Conservation (phyloP, 1,284 basidiomycete genomes). For the Puccinia polysora region DNA sequence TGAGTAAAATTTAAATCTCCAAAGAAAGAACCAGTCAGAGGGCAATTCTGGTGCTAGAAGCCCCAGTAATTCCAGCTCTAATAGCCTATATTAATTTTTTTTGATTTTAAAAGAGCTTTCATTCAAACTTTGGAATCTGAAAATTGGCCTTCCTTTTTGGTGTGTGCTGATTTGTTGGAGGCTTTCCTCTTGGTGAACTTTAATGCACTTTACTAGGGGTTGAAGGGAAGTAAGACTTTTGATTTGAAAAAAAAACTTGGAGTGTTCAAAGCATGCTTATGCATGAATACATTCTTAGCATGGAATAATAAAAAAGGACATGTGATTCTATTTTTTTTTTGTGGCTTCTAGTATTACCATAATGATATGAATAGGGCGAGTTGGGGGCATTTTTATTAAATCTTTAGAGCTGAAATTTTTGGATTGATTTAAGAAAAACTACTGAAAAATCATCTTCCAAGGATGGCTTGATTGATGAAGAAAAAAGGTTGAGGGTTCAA, state of each 20-base stretch:
- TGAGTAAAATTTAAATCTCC: no score
- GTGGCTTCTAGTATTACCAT: slow-evolving; percentile 60
- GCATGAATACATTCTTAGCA: slow-evolving; percentile 61
- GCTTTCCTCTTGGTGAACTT: slow-evolving; percentile 60
- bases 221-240: slow-evolving; percentile 60
- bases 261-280: slow-evolving; percentile 61
- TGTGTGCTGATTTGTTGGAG: slow-evolving; percentile 58
- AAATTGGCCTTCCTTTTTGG: slow-evolving; percentile 57
- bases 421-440: slow-evolving; percentile 63
- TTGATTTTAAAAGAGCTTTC: slow-evolving; percentile 47
- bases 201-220: slow-evolving; percentile 58
- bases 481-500: slow-evolving; percentile 64
- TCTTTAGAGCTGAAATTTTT: slow-evolving; percentile 66
- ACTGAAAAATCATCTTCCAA: slow-evolving; percentile 65
- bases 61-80: slow-evolving; percentile 50
- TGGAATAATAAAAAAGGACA: slow-evolving; percentile 60
- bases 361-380: slow-evolving; percentile 64
- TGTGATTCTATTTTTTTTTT: slow-evolving; percentile 60
- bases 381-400: slow-evolving; percentile 64
- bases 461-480: slow-evolving; percentile 65
- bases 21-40: slow-evolving; percentile 55
- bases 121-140: slow-evolving; percentile 52
- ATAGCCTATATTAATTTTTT: slow-evolving; percentile 50
- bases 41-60: slow-evolving; percentile 53
- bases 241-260: slow-evolving; percentile 64